Conservation (phyloP, 495 filamentous ascomycete species). For the Sporormia fimetaria region DNA sequence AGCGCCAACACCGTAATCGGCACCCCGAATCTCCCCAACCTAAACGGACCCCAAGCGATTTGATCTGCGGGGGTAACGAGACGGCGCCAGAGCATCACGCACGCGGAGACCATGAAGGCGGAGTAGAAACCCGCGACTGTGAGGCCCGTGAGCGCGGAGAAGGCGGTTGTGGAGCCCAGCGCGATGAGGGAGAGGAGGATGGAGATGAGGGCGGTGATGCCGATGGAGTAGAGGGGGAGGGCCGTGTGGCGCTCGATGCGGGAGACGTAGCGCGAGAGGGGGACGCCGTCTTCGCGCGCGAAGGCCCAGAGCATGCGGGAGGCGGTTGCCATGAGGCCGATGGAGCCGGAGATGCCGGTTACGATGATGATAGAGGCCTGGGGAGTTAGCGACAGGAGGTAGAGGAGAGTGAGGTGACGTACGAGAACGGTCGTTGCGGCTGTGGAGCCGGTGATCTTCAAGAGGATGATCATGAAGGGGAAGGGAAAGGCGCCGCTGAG, state of each 20-base stretch:
- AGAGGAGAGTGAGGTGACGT: not conserved
- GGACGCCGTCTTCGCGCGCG: conserved; percentile 15
- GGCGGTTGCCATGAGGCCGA: conserved; percentile 9
- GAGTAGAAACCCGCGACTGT: conserved; percentile 13
- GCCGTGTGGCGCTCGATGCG: conserved; percentile 3
- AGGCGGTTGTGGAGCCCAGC: conserved; percentile 9
- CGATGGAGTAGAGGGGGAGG: conserved; percentile 12
- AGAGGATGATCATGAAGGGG: conserved; percentile 8
- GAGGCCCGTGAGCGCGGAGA: conserved; percentile 7
- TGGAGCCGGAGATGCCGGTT: not conserved
- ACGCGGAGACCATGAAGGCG: conserved; percentile 12
- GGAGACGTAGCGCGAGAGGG: conserved; percentile 2
- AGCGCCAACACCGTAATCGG: conserved; percentile 12
- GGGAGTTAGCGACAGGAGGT: not conserved
- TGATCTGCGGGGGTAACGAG: not conserved
- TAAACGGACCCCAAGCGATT: conserved; percentile 18
- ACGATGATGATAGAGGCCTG: conserved; percentile 7
- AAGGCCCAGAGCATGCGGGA: conserved; percentile 18
- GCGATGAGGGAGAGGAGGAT: conserved; percentile 10
- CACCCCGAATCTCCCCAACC: conserved; percentile 11
- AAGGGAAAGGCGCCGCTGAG: not conserved
- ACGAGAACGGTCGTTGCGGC: conserved; percentile 2
- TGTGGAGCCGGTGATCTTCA: conserved; percentile 2
- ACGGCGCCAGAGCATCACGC: conserved; percentile 9
- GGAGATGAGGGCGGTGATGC: conserved; percentile 1